Conservation (phyloP, 805 yeast species). For the Metschnikowia anglica region DNA sequence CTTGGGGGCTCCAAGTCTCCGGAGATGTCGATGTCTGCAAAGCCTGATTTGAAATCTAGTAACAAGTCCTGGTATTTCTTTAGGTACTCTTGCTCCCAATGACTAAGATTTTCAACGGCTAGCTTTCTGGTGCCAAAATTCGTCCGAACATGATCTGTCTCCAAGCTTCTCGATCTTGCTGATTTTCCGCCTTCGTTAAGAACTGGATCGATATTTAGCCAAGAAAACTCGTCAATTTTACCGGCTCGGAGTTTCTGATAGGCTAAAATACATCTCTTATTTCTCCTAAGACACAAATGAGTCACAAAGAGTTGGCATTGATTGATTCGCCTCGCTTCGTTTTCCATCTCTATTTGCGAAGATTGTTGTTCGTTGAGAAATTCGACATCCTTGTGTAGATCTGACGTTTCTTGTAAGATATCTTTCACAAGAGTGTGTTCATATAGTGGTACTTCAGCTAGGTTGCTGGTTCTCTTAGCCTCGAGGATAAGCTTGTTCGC, state of each 20-base stretch:
- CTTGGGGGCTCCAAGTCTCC: conserved; percentile 91
- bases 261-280: conserved; percentile 86
- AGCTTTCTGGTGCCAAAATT: conserved; percentile 17
- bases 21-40: conserved; percentile 80
- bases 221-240: conserved; percentile 62
- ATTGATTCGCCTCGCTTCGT: conserved; percentile 46
- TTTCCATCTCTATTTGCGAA: conserved; percentile 23
- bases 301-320: conserved; percentile 69
- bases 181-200: conserved; percentile 9
- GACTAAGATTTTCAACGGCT: conserved; percentile 56
- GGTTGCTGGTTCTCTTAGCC: conserved; percentile 71
- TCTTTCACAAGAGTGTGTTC: conserved; percentile 69
- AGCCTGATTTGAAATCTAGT: conserved; percentile 72
- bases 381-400: conserved; percentile 58
- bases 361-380: conserved; percentile 38
- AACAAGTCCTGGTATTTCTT: conserved; percentile 68
- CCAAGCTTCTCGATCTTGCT: conserved; percentile 3
- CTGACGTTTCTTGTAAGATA: conserved; percentile 68
- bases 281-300: conserved; percentile 75
- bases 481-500: conserved; percentile 83
- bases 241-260: conserved; percentile 73
- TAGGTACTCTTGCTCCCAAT: conserved; percentile 76
- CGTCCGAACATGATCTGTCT: not conserved
- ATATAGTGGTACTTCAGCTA: conserved; percentile 67
- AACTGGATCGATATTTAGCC: conserved; percentile 66